These are phyloP conservation scores for Leishmania major DNA, from an alignment of 208 protist species.

Conservation along the genomic window DNA sequence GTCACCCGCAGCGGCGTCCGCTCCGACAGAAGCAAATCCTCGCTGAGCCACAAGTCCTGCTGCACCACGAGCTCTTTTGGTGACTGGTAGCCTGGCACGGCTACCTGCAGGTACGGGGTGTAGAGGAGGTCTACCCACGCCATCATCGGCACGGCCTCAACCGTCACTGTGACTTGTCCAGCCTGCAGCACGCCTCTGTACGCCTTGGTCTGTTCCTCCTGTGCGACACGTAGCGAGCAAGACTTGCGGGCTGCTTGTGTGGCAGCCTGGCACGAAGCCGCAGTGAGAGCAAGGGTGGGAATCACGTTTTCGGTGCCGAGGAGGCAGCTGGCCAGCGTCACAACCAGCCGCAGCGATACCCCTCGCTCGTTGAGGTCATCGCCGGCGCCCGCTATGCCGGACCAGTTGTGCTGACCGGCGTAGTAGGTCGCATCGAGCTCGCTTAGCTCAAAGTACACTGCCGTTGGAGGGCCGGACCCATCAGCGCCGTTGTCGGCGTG, in stretches of 20 bases:
- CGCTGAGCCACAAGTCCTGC: constrained; percentile 46
- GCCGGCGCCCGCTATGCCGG: background rate
- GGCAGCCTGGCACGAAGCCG: background rate
- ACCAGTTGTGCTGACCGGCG: background rate
- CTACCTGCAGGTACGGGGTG: constrained; percentile 64
- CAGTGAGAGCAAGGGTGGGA: constrained; percentile 15
- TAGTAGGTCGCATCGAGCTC: constrained; percentile 19
- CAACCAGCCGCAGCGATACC: constrained; percentile 6
- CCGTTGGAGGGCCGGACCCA: background rate
- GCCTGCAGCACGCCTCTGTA: constrained; percentile 38
- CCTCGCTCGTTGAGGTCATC: background rate
- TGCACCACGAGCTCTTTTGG: constrained; percentile 47
- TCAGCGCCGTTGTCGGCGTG: constrained; percentile 7
- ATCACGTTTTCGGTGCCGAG: constrained; percentile 22
- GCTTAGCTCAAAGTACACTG: constrained; percentile 23
- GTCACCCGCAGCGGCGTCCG: constrained; percentile 47
- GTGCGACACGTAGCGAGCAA: constrained; percentile 6
- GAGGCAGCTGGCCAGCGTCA: constrained; percentile 21
- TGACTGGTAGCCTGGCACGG: constrained; percentile 49
- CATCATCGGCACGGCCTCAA: constrained; percentile 50
- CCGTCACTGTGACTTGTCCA: constrained; percentile 36
- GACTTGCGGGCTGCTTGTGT: background rate
- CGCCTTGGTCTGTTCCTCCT: constrained; percentile 7
- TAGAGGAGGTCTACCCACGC: constrained; percentile 55
- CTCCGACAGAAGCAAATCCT: constrained; percentile 52